Evolutionary conservation across 1,284 basidiomycete species (phyloP), one percentile per base, ranked within the genome.

Genomic region (Leccinum pachyderme): DNA sequence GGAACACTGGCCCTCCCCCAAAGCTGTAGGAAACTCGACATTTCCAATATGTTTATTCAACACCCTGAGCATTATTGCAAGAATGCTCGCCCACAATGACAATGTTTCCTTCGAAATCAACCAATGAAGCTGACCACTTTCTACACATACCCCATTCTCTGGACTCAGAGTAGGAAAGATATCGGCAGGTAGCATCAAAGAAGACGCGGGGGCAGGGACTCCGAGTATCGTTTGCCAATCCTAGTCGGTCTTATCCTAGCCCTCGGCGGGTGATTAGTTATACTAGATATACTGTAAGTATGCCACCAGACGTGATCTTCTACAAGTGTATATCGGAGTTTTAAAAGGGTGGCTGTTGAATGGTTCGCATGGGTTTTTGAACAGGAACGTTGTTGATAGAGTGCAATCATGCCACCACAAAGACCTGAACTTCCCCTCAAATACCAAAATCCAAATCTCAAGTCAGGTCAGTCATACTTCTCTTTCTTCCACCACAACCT

Each of bases 391-490:
- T 15, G 33, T 35, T 63, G 56, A 47, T 53, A n/a, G 53, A 27
- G 28, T 39, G 32, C 45, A 35, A 51, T 33, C 53, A 63, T 58
- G 57, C 53, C 59, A 32, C 62, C 64, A 33, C 72, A 52, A 25
- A 46, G 78, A 50, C 77, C 77, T 2, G 62, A 69, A 7, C 64
- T 80, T 0, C 79, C 78, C 27, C 7, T 62, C 18, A 67, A 72
- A 33, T 65, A 73, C 53, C 59, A 70, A 43, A 80, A 80, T 52
- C 75, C 77, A 3, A 61, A 71, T 54, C 66, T 78, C 61, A 72
- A 69, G 64, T 64, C 66, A 11, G 57, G 78, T 79, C 7, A 8
- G 33, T 32, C 28, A 8, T 8, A 32, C 31, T 12, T 1, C 1
- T 11, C 9, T 32, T 1, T 12, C 12, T 5, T 32, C 2, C 0